Evolutionary conservation across 2,329 filamentous ascomycete species (phyloP).

Genomic region (Calonectria crousiana): DNA sequence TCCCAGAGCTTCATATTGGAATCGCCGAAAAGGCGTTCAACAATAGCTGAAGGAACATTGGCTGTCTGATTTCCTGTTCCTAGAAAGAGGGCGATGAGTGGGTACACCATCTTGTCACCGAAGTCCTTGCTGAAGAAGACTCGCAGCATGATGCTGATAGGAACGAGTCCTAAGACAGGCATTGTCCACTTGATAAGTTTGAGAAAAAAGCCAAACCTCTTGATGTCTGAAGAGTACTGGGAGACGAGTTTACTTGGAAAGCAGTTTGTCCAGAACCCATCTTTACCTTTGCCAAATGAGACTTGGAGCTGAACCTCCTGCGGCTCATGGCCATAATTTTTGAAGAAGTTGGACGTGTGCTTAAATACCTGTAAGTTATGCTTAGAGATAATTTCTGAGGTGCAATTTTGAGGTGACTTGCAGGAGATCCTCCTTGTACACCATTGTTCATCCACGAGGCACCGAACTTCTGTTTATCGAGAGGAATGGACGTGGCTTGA

Average conservation of each 20-base stretch:
- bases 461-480: slow-evolving; percentile 68
- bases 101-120: slow-evolving; percentile 76
- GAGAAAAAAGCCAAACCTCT: slow-evolving; percentile 31
- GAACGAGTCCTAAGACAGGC: slow-evolving; percentile 69
- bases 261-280: slow-evolving; percentile 75
- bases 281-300: slow-evolving; percentile 70
- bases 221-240: slow-evolving; percentile 62
- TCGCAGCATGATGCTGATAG: slow-evolving; percentile 74
- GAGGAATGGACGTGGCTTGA: slow-evolving; percentile 70
- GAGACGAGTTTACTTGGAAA: slow-evolving; percentile 71
- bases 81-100: slow-evolving; percentile 79
- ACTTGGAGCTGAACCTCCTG: slow-evolving; percentile 72
- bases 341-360: slow-evolving; percentile 75
- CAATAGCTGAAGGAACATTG: slow-evolving; percentile 76
- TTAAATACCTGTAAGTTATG: slow-evolving; percentile 67
- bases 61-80: slow-evolving; percentile 82
- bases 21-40: slow-evolving; percentile 71
- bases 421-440: slow-evolving; percentile 68
- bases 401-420: slow-evolving; percentile 21
- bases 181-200: slow-evolving; percentile 69
- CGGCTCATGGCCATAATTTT: slow-evolving; percentile 66
- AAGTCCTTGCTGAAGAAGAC: slow-evolving; percentile 79
- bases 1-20: slow-evolving; percentile 72
- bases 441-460: slow-evolving; percentile 73
- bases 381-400: background rate